phyloP scores from a whole-genome alignment of 129 eudicot species.

The Flaveria ramosissima region DNA sequence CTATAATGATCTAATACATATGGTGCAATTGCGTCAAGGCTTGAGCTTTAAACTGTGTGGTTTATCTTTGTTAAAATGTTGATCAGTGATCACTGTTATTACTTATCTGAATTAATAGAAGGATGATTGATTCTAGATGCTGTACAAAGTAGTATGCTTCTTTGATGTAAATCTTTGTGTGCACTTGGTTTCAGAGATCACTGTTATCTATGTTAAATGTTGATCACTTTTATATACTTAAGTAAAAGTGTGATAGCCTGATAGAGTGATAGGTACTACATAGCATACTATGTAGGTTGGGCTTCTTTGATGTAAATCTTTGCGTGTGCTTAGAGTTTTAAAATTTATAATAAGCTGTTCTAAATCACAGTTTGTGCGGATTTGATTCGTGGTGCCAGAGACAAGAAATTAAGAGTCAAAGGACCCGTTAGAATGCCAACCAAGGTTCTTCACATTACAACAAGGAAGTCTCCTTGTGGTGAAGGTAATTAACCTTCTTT shows the following conservation, averaged over 20 bases:
- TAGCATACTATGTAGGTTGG: too few species aligned
- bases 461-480: slow-evolving; percentile 52
- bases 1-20: too few species aligned
- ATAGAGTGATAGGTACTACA: too few species aligned
- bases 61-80: not conserved
- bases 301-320: not conserved
- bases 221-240: too few species aligned
- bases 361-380: slow-evolving; percentile 63
- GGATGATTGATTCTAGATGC: slow-evolving; percentile 1
- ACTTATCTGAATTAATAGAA: not conserved
- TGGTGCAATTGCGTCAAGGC: too few species aligned
- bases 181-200: not conserved
- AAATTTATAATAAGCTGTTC: not conserved
- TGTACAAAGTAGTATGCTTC: not conserved
- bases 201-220: not conserved
- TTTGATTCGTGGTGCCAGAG: slow-evolving; percentile 83
- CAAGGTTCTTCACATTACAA: slow-evolving; percentile 47
- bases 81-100: not conserved
- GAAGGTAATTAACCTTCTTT: slow-evolving; percentile 29
- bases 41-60: not conserved
- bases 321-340: not conserved
- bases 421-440: slow-evolving; percentile 56
- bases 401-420: slow-evolving; percentile 39
- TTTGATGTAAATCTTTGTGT: not conserved
- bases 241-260: too few species aligned